phyloP scores from a whole-genome alignment of 768 basidiomycete genomes.

The Daedaleopsis sinensis region DNA sequence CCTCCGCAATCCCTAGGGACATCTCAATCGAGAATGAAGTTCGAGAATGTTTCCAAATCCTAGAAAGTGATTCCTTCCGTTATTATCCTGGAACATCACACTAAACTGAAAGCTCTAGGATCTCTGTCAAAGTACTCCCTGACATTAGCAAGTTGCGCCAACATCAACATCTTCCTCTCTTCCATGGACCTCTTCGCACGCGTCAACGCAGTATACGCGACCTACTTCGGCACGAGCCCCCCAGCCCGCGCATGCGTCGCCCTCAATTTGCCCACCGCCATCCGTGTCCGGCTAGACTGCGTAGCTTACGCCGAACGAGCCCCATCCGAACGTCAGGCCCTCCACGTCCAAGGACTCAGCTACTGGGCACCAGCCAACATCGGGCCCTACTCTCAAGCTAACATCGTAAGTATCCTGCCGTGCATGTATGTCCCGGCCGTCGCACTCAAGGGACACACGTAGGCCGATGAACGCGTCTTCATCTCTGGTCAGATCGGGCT shows the following conservation, averaged over 20 bases:
- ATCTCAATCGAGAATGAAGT: conserved; percentile 74
- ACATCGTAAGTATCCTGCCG: conserved; percentile 51
- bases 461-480: conserved; percentile 81
- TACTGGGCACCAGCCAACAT: conserved; percentile 99
- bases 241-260: conserved; percentile 95
- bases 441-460: neutral
- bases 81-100: neutral
- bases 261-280: conserved; percentile 61
- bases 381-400: conserved; percentile 95
- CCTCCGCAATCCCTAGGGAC: conserved; percentile 21
- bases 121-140: conserved; percentile 41
- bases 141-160: conserved; percentile 60
- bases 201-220: conserved; percentile 78
- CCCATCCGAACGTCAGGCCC: conserved; percentile 57
- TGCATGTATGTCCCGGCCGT: too few species aligned
- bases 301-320: conserved; percentile 61
- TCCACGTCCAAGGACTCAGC: conserved; percentile 95
- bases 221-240: conserved; percentile 88
- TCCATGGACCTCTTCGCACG: conserved; percentile 78
- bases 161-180: conserved; percentile 82
- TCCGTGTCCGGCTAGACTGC: conserved; percentile 74
- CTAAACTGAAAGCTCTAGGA: neutral
- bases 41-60: conserved; percentile 58
- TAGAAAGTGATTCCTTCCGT: conserved; percentile 52
- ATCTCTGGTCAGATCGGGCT: conserved; percentile 96